Evolutionary conservation across 2,329 filamentous ascomycete species (phyloP).

Genomic region (Hansfordia pulvinata): DNA sequence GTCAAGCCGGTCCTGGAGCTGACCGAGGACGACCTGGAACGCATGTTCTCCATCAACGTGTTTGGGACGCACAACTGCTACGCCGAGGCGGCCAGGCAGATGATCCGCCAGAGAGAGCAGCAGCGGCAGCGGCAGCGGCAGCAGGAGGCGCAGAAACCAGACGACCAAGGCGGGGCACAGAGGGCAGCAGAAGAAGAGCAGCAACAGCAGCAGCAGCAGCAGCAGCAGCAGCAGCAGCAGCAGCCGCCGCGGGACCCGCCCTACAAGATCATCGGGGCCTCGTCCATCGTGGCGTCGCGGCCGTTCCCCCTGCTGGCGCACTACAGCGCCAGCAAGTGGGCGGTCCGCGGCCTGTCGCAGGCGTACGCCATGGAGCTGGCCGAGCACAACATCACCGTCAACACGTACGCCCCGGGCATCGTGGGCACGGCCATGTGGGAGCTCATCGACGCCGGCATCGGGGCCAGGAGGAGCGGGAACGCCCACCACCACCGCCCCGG

Average conservation of each 20-base stretch:
- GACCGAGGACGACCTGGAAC: constrained; percentile 39
- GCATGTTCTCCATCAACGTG: constrained; percentile 53
- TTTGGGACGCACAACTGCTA: constrained; percentile 54
- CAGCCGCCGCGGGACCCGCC: constrained; percentile 28
- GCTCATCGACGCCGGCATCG: constrained; percentile 46
- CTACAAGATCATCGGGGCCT: constrained; percentile 35
- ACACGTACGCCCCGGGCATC: constrained; percentile 55
- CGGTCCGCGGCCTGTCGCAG: constrained; percentile 52
- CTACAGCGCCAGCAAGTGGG: constrained; percentile 53
- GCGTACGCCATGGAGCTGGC: constrained; percentile 55
- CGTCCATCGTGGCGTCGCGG: constrained; percentile 45
- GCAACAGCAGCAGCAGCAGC: no score
- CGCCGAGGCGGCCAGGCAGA: constrained; percentile 45
- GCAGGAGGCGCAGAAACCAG: constrained; percentile 35
- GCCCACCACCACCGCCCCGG: no score
- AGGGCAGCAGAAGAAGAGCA: constrained; percentile 31
- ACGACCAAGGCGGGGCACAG: constrained; percentile 11
- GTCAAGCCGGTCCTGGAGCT: constrained; percentile 41
- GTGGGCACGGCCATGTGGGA: constrained; percentile 59
- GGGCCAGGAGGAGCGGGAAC: constrained; percentile 33
- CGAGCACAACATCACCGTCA: constrained; percentile 49
- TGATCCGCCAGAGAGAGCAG: no score
- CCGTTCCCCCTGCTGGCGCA: constrained; percentile 43
- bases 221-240: no score
- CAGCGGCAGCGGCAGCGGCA: no score